Percentiles rank a stretch among this genome's conserved stretches.
Conservation (phyloP, 2,329 filamentous ascomycete species). For the Botryotinia narcissicola region DNA sequence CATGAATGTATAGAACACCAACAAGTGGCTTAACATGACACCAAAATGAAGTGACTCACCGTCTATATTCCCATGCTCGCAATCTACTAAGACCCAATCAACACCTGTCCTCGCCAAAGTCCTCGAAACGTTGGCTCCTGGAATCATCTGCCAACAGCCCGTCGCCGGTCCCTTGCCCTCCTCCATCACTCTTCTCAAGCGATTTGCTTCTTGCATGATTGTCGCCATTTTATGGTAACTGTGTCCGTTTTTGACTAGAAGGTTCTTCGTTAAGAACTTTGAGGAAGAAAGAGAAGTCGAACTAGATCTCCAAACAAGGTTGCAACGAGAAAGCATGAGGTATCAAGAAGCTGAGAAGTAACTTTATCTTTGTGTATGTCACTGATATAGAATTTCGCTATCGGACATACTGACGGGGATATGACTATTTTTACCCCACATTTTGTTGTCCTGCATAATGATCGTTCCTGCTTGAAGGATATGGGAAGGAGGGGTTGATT, state of each 20-base stretch:
- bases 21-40: not conserved
- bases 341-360: not conserved
- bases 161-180: slow-evolving; percentile 48
- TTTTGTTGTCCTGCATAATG: slow-evolving; percentile 5
- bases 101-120: slow-evolving; percentile 59
- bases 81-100: slow-evolving; percentile 65
- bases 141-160: slow-evolving; percentile 62
- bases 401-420: not conserved
- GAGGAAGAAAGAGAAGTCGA: not conserved
- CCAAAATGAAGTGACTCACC: slow-evolving; percentile 38
- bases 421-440: slow-evolving; percentile 5
- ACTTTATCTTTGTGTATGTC: not conserved
- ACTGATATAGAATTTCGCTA: not conserved
- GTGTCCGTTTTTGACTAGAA: not conserved
- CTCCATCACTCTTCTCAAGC: slow-evolving; percentile 49
- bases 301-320: not conserved
- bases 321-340: slow-evolving; percentile 1
- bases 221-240: slow-evolving; percentile 27
- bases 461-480: slow-evolving; percentile 2
- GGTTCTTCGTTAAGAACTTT: not conserved
- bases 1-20: not conserved
- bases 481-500: not conserved
- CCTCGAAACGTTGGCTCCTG: slow-evolving; percentile 58
- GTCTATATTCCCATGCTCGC: slow-evolving; percentile 56
- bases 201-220: slow-evolving; percentile 43